A percentile compares a stretch with the other conserved stretches of the same genome.
These are phyloP conservation scores for Arthonia radiata DNA, from an alignment of 495 filamentous ascomycete genomes.

Conservation along the genomic window DNA sequence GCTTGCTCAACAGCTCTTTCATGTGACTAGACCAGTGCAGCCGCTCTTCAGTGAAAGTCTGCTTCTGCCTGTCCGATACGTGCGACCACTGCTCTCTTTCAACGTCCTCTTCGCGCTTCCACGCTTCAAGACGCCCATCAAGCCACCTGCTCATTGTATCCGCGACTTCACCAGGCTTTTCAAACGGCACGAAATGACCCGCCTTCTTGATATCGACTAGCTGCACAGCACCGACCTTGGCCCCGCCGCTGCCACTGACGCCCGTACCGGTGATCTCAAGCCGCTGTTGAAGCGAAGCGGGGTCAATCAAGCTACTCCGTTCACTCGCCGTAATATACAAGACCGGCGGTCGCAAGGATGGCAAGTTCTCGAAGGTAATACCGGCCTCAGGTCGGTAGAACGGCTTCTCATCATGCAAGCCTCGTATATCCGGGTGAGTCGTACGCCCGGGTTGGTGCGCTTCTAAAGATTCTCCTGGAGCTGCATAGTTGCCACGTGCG, in stretches of 20 bases:
- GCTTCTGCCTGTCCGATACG: too few relatives aligned
- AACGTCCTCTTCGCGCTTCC: too few relatives aligned
- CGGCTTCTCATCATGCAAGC: constrained; percentile 14
- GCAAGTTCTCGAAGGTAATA: constrained; percentile 35
- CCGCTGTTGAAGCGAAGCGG: constrained; percentile 26
- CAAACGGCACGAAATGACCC: constrained; percentile 54
- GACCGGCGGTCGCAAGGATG: constrained; percentile 46
- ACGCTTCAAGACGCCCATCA: too few relatives aligned
- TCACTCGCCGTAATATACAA: constrained; percentile 48
- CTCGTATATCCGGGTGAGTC: constrained; percentile 13
- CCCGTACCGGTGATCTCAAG: constrained; percentile 38
- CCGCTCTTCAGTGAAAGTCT: too few relatives aligned
- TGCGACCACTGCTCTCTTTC: too few relatives aligned
- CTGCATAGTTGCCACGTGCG: constrained; percentile 25
- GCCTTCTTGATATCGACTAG: constrained; percentile 36
- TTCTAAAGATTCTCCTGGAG: constrained; percentile 11
- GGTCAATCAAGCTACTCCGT: constrained; percentile 32
- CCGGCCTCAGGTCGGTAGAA: constrained; percentile 26
- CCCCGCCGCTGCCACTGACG: constrained; percentile 43
- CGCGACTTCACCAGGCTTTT: constrained; percentile 5
- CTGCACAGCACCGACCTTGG: constrained; percentile 37
- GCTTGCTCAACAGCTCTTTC: too few relatives aligned
- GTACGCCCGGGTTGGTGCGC: constrained; percentile 11
- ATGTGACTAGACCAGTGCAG: too few relatives aligned
- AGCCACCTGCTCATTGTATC: constrained; percentile 41